phyloP scores from a whole-genome alignment of 2,329 filamentous ascomycete genomes.

The Fusarium sp. region DNA sequence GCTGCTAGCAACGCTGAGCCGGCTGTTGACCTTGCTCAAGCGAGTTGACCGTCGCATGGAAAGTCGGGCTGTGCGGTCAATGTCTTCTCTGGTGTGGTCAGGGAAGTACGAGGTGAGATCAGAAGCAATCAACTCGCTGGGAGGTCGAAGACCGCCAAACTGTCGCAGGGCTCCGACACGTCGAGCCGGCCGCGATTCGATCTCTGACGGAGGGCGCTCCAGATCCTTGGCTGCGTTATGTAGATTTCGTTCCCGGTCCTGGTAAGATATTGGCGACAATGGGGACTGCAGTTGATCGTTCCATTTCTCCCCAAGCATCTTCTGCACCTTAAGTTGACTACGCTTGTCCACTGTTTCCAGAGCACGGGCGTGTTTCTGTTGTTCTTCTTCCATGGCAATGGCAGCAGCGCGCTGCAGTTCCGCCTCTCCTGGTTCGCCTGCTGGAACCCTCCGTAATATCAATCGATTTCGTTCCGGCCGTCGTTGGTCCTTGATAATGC shows the following conservation, averaged over 20 bases:
- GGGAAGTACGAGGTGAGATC: constrained; percentile 98
- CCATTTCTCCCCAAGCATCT: constrained; percentile 88
- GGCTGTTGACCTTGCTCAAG: constrained; percentile 90
- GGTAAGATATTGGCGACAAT: constrained; percentile 81
- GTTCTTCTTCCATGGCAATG: constrained; percentile 88
- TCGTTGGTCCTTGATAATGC: constrained; percentile 87
- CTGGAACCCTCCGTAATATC: constrained; percentile 91
- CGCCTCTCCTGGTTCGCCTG: constrained; percentile 86
- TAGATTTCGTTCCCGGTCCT: constrained; percentile 75
- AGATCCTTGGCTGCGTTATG: constrained; percentile 68
- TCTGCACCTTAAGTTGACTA: constrained; percentile 88
- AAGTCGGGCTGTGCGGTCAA: constrained; percentile 93
- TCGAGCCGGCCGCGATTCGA: constrained; percentile 55
- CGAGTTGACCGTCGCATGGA: constrained; percentile 91
- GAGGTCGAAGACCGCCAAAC: constrained; percentile 92
- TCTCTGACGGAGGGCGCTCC: constrained; percentile 64
- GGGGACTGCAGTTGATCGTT: constrained; percentile 84
- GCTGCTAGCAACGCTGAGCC: constrained; percentile 92
- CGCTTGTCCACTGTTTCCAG: constrained; percentile 75
- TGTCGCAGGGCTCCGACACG: constrained; percentile 71
- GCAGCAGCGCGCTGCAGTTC: constrained; percentile 89
- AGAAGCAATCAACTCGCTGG: constrained; percentile 96
- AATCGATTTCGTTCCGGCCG: constrained; percentile 89
- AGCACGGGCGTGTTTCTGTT: constrained; percentile 74
- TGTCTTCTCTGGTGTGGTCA: constrained; percentile 91